Base-by-base conservation (phyloP, 2,329 filamentous ascomycete species). In the Sclerotinia nivalis region DNA sequence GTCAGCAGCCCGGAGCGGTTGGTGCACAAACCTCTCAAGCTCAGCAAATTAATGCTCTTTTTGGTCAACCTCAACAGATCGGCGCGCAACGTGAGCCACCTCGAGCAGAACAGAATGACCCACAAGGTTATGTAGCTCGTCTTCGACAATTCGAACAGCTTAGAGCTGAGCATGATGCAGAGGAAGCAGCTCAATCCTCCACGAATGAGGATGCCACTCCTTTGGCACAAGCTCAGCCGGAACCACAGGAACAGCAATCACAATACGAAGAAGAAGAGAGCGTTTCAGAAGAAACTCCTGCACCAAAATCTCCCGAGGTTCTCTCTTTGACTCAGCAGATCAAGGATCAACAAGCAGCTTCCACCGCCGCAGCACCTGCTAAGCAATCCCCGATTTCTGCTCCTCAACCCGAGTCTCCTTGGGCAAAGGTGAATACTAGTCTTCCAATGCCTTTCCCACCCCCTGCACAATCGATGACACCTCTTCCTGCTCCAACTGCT, bases 401-500 rank as follows among this genome's bases (percentile, higher is more conserved):
- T 40, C 71, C 73, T 40, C 82, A 86, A 55, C 75, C 77, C 43
- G 80, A 84, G 69, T 84, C 84, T 18, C 84, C 85, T 25, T 89
- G 87, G 87, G 84, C 81, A 43, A 89, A 88, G 77, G 82, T 85
- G 34, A 87, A 89, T 72, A 80, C 83, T 34, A 90, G 88, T 40
- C 85, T 96, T 77, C 92, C 93, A n/a, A 89, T 92, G 84, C 90
- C 91, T 7, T 90, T 90, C 78, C 87, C 87, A 28, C 87, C 86
- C 3, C 87, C 87, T 43, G 87, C 86, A 15, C 89, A 89, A 67
- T 93, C 92, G 2, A 87, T 88, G 31, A 96, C 93, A 2, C 93
- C 93, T 54, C 85, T 97, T 49, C 93, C 94, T 5, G 94, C 95
- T 0, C 95, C 94, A 18, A 93, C 92, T 56, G 93, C 94, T 13